Percentiles rank a stretch among this genome's conserved stretches.
These are phyloP conservation scores for Pelargonium myrrhifolium DNA, from an alignment of 441 rosid genomes.

Conservation along the genomic window DNA sequence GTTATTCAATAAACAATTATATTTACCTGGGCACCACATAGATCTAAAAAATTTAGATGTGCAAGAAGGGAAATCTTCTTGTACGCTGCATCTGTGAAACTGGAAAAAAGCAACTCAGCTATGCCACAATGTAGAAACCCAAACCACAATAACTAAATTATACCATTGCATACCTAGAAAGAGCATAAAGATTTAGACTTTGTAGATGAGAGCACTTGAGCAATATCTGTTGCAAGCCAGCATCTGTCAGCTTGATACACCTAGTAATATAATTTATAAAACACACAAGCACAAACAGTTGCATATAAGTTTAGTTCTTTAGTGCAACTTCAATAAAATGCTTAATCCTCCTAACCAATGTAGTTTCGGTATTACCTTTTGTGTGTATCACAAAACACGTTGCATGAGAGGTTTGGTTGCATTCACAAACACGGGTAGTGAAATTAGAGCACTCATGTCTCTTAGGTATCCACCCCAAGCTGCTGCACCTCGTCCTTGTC, in stretches of 20 bases:
- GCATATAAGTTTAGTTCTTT: slow-evolving; percentile 9
- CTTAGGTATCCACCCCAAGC: too few relatives aligned
- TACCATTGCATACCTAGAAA: slow-evolving; percentile 46
- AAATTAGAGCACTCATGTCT: too few relatives aligned
- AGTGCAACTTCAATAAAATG: not conserved
- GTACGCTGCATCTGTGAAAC: slow-evolving; percentile 75
- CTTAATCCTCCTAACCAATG: not conserved
- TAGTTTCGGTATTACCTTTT: too few relatives aligned
- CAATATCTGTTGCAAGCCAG: slow-evolving; percentile 62
- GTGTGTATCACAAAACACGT: too few relatives aligned
- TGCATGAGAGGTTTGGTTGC: too few relatives aligned
- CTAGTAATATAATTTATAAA: slow-evolving; percentile 29
- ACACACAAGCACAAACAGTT: slow-evolving; percentile 11
- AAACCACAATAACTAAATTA: slow-evolving; percentile 10
- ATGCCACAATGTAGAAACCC: slow-evolving; percentile 15
- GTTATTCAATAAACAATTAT: slow-evolving; percentile 18
- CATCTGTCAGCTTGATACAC: slow-evolving; percentile 77
- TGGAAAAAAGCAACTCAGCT: slow-evolving; percentile 28
- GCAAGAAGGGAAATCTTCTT: slow-evolving; percentile 55
- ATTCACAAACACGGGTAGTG: too few relatives aligned
- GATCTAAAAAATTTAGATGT: slow-evolving; percentile 60
- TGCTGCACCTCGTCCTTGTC: too few relatives aligned
- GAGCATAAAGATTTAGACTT: slow-evolving; percentile 79
- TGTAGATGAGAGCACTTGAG: slow-evolving; percentile 51
- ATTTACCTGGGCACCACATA: slow-evolving; percentile 90